Evolutionary conservation across 176 grass and related monocot genomes (phyloP), one percentile per base, ranked within the genome.

Genomic region (Oryza officinalis): DNA sequence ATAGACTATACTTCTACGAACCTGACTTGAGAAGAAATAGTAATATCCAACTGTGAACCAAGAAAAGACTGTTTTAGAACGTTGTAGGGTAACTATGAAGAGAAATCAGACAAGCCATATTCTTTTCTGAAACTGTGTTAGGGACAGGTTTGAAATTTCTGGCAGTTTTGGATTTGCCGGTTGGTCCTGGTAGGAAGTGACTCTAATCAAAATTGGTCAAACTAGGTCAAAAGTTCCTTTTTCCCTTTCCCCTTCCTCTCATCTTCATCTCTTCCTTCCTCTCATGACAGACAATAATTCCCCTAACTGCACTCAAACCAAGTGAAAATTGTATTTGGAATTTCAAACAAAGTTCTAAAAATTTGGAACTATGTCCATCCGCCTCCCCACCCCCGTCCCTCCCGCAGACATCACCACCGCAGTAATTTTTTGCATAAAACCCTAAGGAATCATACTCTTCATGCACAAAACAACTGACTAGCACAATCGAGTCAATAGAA

Each of bases 11-110:
- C 96, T 99, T 92, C 93, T 95, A 37, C 74, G 89, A 43, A 99
- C 91, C 44, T 99, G 91, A 59, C 80, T 92, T 27, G 96, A 99
- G 83, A 96, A 96, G 80, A 96, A 99, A 94, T 99, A 99, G 74
- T 99, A 96, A 81, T 94, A 99, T 81, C 87, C 96, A 76, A 99
- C 96, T 99, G 87, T 75, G 88, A 72, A 49, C 70, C 37, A 47
- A 76, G 37, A 45, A 85, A 72, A 80, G 2, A 5, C 13, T 61
- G n/a, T 66, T 82, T 71, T 45, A 65, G 37, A 83, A 86, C 59
- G 17, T 69, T 4, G 73, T 33, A 65, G 27, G 70, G 59, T 71
- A 81, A n/a, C 14, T 15, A 77, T 45, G 66, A 45, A 61, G 57
- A 61, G 2, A 25, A n/a, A 61, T 23, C 22, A 61, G 22, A 25